Conservation (phyloP, 2,329 filamentous ascomycete genomes). For the Aspergillus floridensis region DNA sequence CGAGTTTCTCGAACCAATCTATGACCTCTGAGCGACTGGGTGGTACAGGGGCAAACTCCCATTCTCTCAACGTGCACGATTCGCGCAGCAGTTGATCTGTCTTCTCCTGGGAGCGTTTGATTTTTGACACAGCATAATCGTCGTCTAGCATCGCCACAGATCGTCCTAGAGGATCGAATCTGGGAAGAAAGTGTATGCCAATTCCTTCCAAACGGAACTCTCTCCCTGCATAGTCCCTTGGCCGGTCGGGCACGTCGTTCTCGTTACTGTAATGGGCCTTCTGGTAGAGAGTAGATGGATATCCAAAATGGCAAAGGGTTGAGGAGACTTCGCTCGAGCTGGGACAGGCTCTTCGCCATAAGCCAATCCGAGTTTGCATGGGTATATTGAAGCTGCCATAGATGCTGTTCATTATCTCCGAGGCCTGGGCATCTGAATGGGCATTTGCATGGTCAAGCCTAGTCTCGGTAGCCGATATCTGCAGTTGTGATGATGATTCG, state of each 20-base stretch:
- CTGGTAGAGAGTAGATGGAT: slow-evolving; percentile 74
- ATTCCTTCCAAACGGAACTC: slow-evolving; percentile 77
- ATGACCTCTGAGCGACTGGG: slow-evolving; percentile 69
- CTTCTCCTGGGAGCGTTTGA: slow-evolving; percentile 53
- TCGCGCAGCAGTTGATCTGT: slow-evolving; percentile 53
- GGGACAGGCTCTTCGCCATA: slow-evolving; percentile 29
- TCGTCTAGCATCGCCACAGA: slow-evolving; percentile 57
- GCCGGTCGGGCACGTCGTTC: slow-evolving; percentile 72
- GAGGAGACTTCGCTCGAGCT: slow-evolving; percentile 47
- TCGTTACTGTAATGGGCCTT: slow-evolving; percentile 83
- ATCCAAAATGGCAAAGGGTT: slow-evolving; percentile 56
- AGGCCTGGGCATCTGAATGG: slow-evolving; percentile 18
- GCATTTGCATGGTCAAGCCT: slow-evolving; percentile 15
- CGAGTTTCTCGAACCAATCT: slow-evolving; percentile 59
- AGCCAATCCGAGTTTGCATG: slow-evolving; percentile 20
- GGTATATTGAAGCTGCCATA: slow-evolving; percentile 32
- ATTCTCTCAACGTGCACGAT: slow-evolving; percentile 63
- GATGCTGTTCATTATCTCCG: slow-evolving; percentile 22
- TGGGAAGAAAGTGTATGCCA: slow-evolving; percentile 74
- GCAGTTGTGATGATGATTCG: slow-evolving; percentile 17
- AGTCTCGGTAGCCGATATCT: slow-evolving; percentile 20
- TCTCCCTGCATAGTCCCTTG: slow-evolving; percentile 80
- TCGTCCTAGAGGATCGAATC: slow-evolving; percentile 66
- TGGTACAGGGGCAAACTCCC: slow-evolving; percentile 72
- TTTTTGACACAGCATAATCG: slow-evolving; percentile 47